Evolutionary conservation across 371 early-diverging fungal species (phyloP).

Genomic region (Circinella minor): DNA sequence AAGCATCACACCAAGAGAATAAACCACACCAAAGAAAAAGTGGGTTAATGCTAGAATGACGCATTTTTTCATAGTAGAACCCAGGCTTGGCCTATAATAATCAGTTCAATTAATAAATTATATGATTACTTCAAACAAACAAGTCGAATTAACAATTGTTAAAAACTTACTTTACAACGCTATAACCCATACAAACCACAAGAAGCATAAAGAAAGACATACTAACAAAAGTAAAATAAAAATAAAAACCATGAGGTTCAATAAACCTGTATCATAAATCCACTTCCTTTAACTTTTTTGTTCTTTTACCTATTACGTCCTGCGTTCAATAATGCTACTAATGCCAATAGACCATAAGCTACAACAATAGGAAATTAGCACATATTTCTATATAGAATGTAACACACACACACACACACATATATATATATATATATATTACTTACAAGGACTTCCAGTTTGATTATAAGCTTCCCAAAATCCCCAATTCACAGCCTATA

Average conservation of each 20-base stretch:
- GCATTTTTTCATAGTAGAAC: slow-evolving; percentile 89
- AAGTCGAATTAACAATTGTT: not conserved
- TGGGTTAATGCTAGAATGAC: slow-evolving; percentile 77
- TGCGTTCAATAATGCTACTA: slow-evolving; percentile 84
- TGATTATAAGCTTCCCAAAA: slow-evolving; percentile 83
- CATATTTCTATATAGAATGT: not conserved
- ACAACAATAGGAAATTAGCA: slow-evolving; percentile 5
- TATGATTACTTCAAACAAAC: too few species aligned
- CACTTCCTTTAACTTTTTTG: not conserved
- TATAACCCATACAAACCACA: slow-evolving; percentile 94
- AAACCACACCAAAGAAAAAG: slow-evolving; percentile 88
- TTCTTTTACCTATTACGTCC: slow-evolving; percentile 74
- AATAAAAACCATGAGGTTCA: not conserved
- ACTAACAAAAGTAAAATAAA: slow-evolving; percentile 28
- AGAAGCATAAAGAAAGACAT: slow-evolving; percentile 94
- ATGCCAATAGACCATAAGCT: slow-evolving; percentile 62
- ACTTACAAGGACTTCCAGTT: slow-evolving; percentile 53
- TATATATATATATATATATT: too few species aligned
- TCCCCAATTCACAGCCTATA: slow-evolving; percentile 81
- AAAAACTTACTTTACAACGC: slow-evolving; percentile 82
- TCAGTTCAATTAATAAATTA: not conserved
- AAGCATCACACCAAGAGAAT: slow-evolving; percentile 82
- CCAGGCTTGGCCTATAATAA: slow-evolving; percentile 79
- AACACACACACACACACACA: not conserved
- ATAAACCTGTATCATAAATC: too few species aligned